Evolutionary conservation across 75 land plant genomes (phyloP), one percentile per base, ranked within the genome.

Genomic region (Selaginella moellendorffii): DNA sequence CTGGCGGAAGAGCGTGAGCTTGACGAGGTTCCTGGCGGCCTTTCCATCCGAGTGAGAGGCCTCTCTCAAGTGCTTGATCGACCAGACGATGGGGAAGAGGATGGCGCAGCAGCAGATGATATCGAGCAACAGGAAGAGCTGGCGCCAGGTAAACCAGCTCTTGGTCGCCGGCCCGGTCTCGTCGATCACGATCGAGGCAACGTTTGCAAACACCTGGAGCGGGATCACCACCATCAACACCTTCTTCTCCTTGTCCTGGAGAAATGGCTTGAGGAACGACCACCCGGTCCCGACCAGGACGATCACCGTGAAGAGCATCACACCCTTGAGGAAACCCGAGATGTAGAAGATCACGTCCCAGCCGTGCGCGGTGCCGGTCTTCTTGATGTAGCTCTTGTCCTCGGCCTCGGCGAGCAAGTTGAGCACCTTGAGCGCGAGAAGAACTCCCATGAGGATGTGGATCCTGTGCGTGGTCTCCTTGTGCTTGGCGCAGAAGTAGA

Each of bases 371-470:
- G 59, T 56, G 10, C 59, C 59, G 8, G 59, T 56, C 24, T 56
- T 56, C 24, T 24, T 56, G 9, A 56, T 19, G 24, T 56, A 56
- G 24, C 23, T 24, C 24, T 24, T 56, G n/a, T 56, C 59, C 24
- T 56, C 59, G 19, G 59, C 59, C n/a, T 56, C 59, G 5, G 59
- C 59, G 2, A 56, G 21, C 59, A 56, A 56, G 21, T 19, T 56
- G 24, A 8, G 59, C n/a, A 25, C 23, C 24, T 56, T 56, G 17
- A 56, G 9, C 25, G 71, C 26, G 5, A 85, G 62, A 54, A 85
- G 61, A 9, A 60, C 73, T 2, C 73, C 79, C 89, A 87, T 87
- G 24, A 87, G 61, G 19, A 77, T 24, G 63, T 87, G 92, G 71
- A 87, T 87, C 56, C 80, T 68, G 46, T 85, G 79, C 19, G 67